phyloP scores from a whole-genome alignment of 73 alveolate species.

The Stentor roeselii region DNA sequence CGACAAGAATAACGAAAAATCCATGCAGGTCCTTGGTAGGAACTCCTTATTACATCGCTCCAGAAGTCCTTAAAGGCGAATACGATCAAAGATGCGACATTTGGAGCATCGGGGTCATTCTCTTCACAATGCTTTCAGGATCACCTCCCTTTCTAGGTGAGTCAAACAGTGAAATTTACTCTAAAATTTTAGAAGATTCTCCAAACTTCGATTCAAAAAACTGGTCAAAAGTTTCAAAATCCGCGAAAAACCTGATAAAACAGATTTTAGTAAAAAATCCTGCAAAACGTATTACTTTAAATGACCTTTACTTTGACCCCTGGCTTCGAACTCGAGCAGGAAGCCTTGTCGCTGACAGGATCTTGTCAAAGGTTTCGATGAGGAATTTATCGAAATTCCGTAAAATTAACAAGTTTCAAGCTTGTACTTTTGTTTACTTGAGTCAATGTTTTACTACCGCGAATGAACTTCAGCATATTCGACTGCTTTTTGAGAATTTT shows the following conservation, averaged over 20 bases:
- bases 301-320: slow-evolving; percentile 54
- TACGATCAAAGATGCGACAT: slow-evolving; percentile 60
- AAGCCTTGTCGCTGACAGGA: neutral
- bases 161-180: slow-evolving; percentile 36
- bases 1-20: slow-evolving; percentile 34
- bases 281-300: slow-evolving; percentile 37
- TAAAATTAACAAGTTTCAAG: neutral
- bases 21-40: slow-evolving; percentile 34
- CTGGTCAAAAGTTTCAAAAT: slow-evolving; percentile 36
- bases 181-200: slow-evolving; percentile 38
- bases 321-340: slow-evolving; percentile 35
- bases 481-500: slow-evolving; percentile 27
- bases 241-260: slow-evolving; percentile 58
- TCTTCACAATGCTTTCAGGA: slow-evolving; percentile 61
- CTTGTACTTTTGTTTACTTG: neutral
- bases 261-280: slow-evolving; percentile 47
- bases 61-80: slow-evolving; percentile 52
- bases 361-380: neutral
- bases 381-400: neutral
- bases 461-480: neutral
- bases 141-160: slow-evolving; percentile 64
- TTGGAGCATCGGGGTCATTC: slow-evolving; percentile 61
- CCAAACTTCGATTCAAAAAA: slow-evolving; percentile 40
- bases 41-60: slow-evolving; percentile 70
- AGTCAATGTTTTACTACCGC: neutral